Evolutionary conservation across 2,329 filamentous ascomycete species (phyloP).

Genomic region (Fusarium sp.): DNA sequence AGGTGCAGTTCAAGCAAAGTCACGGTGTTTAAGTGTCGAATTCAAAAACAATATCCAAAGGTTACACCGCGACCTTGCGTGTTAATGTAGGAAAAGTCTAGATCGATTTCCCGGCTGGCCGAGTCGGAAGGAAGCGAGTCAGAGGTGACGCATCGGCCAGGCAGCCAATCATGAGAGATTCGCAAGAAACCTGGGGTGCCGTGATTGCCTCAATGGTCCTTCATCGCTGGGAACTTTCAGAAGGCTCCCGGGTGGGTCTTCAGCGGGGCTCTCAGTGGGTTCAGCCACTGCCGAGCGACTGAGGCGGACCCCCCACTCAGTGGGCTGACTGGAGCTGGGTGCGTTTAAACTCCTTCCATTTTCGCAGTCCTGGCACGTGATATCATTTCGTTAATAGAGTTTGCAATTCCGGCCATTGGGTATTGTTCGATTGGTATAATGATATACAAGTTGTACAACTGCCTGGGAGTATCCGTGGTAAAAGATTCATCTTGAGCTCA

Average conservation of each 20-base stretch:
- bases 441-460: neutral
- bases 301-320: neutral
- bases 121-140: slow-evolving; percentile 32
- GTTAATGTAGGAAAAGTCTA: slow-evolving; percentile 13
- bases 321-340: slow-evolving; percentile 1
- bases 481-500: neutral
- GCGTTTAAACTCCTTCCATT: slow-evolving; percentile 2
- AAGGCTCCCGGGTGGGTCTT: slow-evolving; percentile 9
- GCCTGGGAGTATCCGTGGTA: neutral
- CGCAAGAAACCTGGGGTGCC: slow-evolving; percentile 28
- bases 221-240: slow-evolving; percentile 3
- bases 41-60: neutral
- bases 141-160: slow-evolving; percentile 43
- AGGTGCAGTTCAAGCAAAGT: neutral
- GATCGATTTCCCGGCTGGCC: slow-evolving; percentile 16
- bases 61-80: neutral
- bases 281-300: slow-evolving; percentile 3
- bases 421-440: neutral
- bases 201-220: slow-evolving; percentile 36
- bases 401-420: neutral
- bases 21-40: neutral
- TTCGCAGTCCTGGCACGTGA: neutral
- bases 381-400: neutral
- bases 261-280: slow-evolving; percentile 1
- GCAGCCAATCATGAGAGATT: slow-evolving; percentile 36